Evolutionary conservation across 768 basidiomycete species (phyloP).

Genomic region (Cubamyces lactineus): DNA sequence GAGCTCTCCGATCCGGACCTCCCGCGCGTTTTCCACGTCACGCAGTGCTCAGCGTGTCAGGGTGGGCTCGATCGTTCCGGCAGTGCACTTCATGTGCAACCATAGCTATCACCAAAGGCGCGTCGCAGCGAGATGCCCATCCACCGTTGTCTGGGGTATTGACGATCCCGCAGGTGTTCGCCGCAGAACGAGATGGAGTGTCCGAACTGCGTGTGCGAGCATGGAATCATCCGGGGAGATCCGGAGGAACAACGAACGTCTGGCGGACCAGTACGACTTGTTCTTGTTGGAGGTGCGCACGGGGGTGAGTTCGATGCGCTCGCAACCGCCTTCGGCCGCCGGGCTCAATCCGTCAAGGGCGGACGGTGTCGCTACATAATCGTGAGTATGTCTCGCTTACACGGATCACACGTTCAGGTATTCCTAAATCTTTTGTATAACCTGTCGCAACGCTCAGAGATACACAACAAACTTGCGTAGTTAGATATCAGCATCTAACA

Average conservation of each 20-base stretch:
- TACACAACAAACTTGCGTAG: too few species aligned
- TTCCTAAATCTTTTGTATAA: too few species aligned
- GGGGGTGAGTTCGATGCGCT: constrained; percentile 71
- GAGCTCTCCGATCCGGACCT: constrained; percentile 78
- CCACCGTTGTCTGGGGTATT: neutral
- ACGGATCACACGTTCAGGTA: too few species aligned
- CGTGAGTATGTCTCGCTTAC: too few species aligned
- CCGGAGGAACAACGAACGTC: constrained; percentile 77
- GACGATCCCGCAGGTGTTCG: constrained; percentile 62
- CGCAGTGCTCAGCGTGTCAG: constrained; percentile 87
- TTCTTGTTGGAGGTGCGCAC: constrained; percentile 77
- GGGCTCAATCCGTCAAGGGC: constrained; percentile 46
- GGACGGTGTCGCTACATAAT: constrained; percentile 31
- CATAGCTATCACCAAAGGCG: constrained; percentile 97
- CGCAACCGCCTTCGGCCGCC: constrained; percentile 70
- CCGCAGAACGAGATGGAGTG: constrained; percentile 89
- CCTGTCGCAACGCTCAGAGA: too few species aligned
- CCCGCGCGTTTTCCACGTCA: constrained; percentile 92
- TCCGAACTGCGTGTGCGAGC: constrained; percentile 83
- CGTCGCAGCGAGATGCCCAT: constrained; percentile 16
- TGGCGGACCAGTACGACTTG: constrained; percentile 81
- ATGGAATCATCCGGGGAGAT: constrained; percentile 91
- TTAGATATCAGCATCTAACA: too few species aligned
- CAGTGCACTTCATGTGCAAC: constrained; percentile 96
- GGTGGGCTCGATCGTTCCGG: constrained; percentile 91